Conservation (phyloP, 257 asterid genomes). For the Voacanga thouarsii region DNA sequence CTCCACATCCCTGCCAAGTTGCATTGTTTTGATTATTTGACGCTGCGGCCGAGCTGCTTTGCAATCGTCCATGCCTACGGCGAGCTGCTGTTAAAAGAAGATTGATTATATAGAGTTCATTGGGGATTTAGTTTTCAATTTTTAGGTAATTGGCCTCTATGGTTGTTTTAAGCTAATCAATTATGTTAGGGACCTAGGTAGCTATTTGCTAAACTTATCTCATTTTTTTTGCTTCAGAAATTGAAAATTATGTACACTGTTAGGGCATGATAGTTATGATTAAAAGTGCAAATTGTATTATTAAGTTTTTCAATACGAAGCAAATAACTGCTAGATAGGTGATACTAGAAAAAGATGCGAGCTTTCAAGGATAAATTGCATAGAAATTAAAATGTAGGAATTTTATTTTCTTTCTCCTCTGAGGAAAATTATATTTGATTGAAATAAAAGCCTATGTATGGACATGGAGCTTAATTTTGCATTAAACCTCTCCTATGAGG, state of each 20-base stretch:
- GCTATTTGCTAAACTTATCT: not conserved
- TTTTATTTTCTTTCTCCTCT: not conserved
- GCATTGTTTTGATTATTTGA: too few species aligned
- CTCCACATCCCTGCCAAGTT: too few species aligned
- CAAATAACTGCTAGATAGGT: not conserved
- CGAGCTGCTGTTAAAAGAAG: too few species aligned
- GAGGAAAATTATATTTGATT: not conserved
- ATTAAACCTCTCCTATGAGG: not conserved
- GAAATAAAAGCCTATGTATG: not conserved
- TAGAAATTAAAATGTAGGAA: not conserved
- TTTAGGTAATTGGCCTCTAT: too few species aligned
- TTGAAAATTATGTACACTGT: not conserved
- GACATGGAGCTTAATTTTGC: not conserved
- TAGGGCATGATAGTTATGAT: not conserved
- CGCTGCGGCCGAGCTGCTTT: too few species aligned
- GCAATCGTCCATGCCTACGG: too few species aligned
- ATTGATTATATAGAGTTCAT: too few species aligned
- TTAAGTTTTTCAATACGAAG: not conserved
- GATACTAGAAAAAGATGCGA: not conserved
- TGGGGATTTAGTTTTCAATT: too few species aligned
- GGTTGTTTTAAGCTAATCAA: constrained; percentile 80
- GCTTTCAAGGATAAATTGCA: not conserved
- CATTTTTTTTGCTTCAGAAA: not conserved
- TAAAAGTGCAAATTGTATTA: not conserved
- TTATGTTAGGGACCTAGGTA: constrained; percentile 84